Evolutionary conservation across 768 basidiomycete species (phyloP).

Genomic region (Coprinopsis marcescibilis): DNA sequence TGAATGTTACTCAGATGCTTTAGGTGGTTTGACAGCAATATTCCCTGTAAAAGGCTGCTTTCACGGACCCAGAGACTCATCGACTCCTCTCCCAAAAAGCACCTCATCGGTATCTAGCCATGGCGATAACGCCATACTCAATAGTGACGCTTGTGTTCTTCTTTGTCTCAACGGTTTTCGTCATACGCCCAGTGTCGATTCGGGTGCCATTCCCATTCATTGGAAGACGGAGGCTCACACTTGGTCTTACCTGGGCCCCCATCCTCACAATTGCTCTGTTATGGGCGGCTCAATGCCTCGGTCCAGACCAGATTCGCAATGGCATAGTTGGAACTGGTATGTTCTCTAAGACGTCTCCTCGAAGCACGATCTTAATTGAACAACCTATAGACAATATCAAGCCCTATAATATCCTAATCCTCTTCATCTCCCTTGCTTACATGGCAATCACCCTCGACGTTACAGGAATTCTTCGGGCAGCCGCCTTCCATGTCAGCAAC

Average conservation of each 20-base stretch:
- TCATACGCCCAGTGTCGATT: conserved; percentile 37
- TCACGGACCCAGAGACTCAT: background rate
- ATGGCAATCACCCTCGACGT: conserved; percentile 89
- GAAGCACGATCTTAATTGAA: background rate
- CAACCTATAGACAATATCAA: conserved; percentile 55
- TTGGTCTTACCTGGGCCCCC: conserved; percentile 51
- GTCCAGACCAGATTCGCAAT: conserved; percentile 46
- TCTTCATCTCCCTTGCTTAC: conserved; percentile 91
- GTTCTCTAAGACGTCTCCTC: background rate
- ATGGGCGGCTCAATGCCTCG: conserved; percentile 53
- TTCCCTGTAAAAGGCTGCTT: too few relatives aligned
- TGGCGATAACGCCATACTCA: conserved; percentile 12
- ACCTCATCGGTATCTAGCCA: background rate
- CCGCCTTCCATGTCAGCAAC: conserved; percentile 86
- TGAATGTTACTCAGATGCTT: too few relatives aligned
- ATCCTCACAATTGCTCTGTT: conserved; percentile 46
- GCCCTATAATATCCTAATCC: conserved; percentile 88
- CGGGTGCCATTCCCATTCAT: conserved; percentile 28
- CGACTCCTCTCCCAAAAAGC: background rate
- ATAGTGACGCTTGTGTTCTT: conserved; percentile 49
- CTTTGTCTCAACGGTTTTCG: conserved; percentile 46
- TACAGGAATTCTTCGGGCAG: conserved; percentile 79
- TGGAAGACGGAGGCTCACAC: conserved; percentile 25
- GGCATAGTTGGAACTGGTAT: conserved; percentile 60
- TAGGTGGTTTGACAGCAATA: too few relatives aligned